Base-by-base conservation (phyloP, 768 basidiomycete species). In the Suillus variegatus region DNA sequence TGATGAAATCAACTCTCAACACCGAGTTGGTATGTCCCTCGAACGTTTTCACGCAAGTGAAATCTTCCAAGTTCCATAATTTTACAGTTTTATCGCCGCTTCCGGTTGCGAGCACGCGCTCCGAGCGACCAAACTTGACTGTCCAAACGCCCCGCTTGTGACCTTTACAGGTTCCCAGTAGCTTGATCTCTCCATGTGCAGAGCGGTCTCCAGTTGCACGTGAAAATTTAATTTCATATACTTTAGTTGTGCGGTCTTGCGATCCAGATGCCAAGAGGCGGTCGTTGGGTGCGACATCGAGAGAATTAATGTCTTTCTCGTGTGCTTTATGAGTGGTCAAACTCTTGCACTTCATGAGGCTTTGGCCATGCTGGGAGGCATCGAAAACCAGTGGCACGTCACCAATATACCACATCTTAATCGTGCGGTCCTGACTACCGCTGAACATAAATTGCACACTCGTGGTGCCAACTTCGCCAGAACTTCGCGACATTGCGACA, bases 11-110 rank as follows among this genome's bases (percentile, higher is more conserved):
- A 38, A 99, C 93, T 61, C 96, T 82, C 62, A 99, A 78, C 40
- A 99, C 95, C 14, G 97, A 97, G 77, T 98, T 99, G 9, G 95
- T 94, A 76, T 99, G 97, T 0, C 97, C 97, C 79, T 99, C 97
- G 71, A 99, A 95, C 25, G 97, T 99, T 84, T 95, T 88, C 67
- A 99, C 74, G 75, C 97, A 99, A 32, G 93, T 87, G 77, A 90
- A 97, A 74, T 98, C 94, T 67, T 96, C 93, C 68, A 99, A 76
- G 77, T 83, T 95, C 97, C 97, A 99, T 40, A 99, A 78, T 75
- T 91, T 94, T 69, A 99, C 86, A 0, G 95, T 95, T 77, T 93
- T 93, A 78, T 99, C 97, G 4, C 95, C 95, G 67, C 95, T 97
- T 47, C 94, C 97, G 10, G 93, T 96, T 61, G 95, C 97, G 62